Evolutionary conservation across 2,329 filamentous ascomycete genomes (phyloP).

Genomic region (Cadophora sp.): DNA sequence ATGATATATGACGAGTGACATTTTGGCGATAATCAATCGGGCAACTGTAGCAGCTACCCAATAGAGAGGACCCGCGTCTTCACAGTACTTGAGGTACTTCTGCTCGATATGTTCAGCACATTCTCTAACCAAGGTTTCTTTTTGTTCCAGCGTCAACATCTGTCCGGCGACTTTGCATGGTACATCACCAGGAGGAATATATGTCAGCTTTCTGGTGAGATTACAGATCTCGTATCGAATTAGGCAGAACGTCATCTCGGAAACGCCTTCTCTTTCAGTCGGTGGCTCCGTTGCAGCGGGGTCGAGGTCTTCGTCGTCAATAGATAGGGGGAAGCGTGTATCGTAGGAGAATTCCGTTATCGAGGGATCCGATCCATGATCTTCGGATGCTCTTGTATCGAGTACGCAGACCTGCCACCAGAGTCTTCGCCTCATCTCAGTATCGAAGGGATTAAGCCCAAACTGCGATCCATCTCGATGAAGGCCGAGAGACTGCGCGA

Average conservation of each 20-base stretch:
- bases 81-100: constrained; percentile 45
- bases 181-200: constrained; percentile 35
- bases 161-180: constrained; percentile 20
- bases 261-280: constrained; percentile 42
- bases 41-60: constrained; percentile 57
- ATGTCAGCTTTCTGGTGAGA: constrained; percentile 37
- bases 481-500: constrained; percentile 64
- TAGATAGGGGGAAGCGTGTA: constrained; percentile 57
- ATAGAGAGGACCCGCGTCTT: constrained; percentile 53
- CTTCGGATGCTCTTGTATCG: constrained; percentile 66
- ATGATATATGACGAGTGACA: constrained; percentile 48
- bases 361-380: constrained; percentile 67
- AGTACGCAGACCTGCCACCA: constrained; percentile 68
- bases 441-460: constrained; percentile 62
- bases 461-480: constrained; percentile 65
- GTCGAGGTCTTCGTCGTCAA: constrained; percentile 56
- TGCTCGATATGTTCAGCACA: constrained; percentile 42
- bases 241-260: constrained; percentile 49
- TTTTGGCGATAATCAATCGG: constrained; percentile 49
- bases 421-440: constrained; percentile 63
- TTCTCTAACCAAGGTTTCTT: constrained; percentile 43
- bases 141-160: constrained; percentile 40
- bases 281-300: constrained; percentile 44
- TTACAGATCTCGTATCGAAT: constrained; percentile 47
- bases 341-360: constrained; percentile 66